These are phyloP conservation scores for Byssochlamys sp. DNA, from an alignment of 2,329 filamentous ascomycete species.

Conservation along the genomic window DNA sequence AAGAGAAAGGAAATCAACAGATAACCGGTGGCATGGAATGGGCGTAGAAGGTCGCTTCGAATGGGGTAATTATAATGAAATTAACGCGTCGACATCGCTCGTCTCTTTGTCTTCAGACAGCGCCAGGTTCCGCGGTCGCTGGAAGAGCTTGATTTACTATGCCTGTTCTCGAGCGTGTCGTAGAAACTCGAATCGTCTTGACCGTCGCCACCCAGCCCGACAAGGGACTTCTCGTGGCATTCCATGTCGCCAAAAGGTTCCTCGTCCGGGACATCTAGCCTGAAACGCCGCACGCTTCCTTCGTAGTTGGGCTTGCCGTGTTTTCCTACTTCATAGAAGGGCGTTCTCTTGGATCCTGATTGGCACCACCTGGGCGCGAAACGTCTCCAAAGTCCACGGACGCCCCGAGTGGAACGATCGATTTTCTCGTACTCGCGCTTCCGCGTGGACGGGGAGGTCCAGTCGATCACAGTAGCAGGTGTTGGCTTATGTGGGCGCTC, in stretches of 20 bases:
- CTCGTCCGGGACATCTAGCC: slow-evolving; percentile 35
- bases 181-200: neutral
- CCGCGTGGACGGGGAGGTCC: slow-evolving; percentile 37
- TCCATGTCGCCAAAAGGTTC: slow-evolving; percentile 4
- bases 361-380: slow-evolving; percentile 34
- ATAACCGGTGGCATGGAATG: neutral
- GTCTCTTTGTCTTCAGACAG: neutral
- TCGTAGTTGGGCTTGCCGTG: slow-evolving; percentile 30
- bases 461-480: slow-evolving; percentile 36
- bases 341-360: slow-evolving; percentile 20
- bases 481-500: slow-evolving; percentile 12
- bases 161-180: neutral
- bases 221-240: slow-evolving; percentile 15
- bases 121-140: neutral
- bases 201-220: slow-evolving; percentile 2
- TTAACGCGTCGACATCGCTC: neutral
- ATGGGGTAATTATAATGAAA: neutral
- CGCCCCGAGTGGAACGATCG: slow-evolving; percentile 34
- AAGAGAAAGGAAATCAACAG: neutral
- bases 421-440: slow-evolving; percentile 46
- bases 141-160: neutral
- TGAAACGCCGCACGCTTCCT: slow-evolving; percentile 37
- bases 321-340: slow-evolving; percentile 34
- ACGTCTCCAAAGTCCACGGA: slow-evolving; percentile 34
- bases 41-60: neutral